phyloP scores from a whole-genome alignment of 2,329 filamentous ascomycete species.

The Didymella pinodella region DNA sequence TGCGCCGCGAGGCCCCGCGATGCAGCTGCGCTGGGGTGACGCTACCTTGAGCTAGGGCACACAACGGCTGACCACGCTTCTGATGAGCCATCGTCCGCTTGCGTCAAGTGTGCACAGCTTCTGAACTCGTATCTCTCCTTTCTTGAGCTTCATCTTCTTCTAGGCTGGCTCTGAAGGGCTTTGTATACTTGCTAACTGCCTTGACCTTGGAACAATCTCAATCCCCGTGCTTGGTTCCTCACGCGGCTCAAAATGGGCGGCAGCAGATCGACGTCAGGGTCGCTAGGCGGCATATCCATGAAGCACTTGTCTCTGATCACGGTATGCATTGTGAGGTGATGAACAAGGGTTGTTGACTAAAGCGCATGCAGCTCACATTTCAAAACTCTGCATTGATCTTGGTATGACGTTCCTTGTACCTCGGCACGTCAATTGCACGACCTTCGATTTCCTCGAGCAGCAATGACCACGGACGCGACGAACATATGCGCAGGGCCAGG shows the following conservation, averaged over 20 bases:
- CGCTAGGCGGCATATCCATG: slow-evolving; percentile 65
- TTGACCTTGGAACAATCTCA: not conserved
- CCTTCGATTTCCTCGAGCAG: not conserved
- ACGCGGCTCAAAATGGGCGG: slow-evolving; percentile 15
- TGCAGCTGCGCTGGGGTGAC: slow-evolving; percentile 7
- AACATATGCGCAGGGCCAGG: not conserved
- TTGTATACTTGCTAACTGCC: not conserved
- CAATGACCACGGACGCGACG: not conserved
- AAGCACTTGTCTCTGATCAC: slow-evolving; percentile 73
- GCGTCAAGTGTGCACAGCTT: not conserved
- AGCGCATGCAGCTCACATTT: slow-evolving; percentile 69
- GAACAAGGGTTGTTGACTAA: slow-evolving; percentile 27
- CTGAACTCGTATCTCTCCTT: not conserved
- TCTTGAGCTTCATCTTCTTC: not conserved
- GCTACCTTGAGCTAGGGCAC: slow-evolving; percentile 11
- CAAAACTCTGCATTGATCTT: slow-evolving; percentile 82
- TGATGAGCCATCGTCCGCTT: not conserved
- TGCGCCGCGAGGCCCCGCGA: slow-evolving; percentile 10
- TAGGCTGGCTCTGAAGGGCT: not conserved
- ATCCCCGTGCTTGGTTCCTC: slow-evolving; percentile 1
- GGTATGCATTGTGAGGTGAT: slow-evolving; percentile 53
- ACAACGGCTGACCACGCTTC: slow-evolving; percentile 10
- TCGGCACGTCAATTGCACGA: slow-evolving; percentile 12
- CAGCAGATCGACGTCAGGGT: slow-evolving; percentile 25
- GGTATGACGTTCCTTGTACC: slow-evolving; percentile 55